Base-by-base conservation (phyloP, 495 filamentous ascomycete genomes). In the Trichodelitschia bisporula region DNA sequence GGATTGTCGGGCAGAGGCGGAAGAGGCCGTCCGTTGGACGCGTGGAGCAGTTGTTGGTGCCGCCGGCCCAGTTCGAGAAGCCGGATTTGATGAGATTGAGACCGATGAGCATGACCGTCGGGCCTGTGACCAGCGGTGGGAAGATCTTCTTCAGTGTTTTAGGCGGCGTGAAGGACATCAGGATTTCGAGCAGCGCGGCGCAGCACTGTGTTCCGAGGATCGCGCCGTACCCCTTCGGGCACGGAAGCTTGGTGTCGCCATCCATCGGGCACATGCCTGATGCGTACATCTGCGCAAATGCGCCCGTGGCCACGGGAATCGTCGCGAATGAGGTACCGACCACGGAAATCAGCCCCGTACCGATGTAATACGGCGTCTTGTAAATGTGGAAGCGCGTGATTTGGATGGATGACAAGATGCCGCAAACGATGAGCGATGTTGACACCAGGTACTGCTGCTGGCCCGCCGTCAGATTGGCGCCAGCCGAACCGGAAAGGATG, bases 311-410 rank as follows among this genome's bases (percentile, higher is more conserved):
- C 12, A 91, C 70, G 4, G 82, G 77, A 37, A 93, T 86, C 29
- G 79, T 77, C 13, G 79, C 61, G 49, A 91, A 91, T 1, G 72
- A 80, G 16, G 76, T 77, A 28, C 79, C 79, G 12, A 90, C 77
- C n/a, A 91, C 79, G 1, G 76, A 83, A 33, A 92, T 76, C 27
- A 91, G 50, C 2, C 83, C 83, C 0, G 83, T 91, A 20, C 83
- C 80, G 38, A 92, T 49, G 39, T 72, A 86, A 49, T 90, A 89
- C 31, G 71, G 73, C 3, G 79, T 89, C 32, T 62, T 65, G 27
- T 58, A 64, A 33, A 91, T 67, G 42, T 77, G 75, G 40, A 90
- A 73, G n/a, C 83, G 55, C 2, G 70, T 74, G 51, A 91, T 86
- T 44, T 91, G 80, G 15, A 91, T 56, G 11, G 63, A 58, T 5